Evolutionary conservation across 768 basidiomycete species (phyloP).

Genomic region (Auricularia auricula-judae): DNA sequence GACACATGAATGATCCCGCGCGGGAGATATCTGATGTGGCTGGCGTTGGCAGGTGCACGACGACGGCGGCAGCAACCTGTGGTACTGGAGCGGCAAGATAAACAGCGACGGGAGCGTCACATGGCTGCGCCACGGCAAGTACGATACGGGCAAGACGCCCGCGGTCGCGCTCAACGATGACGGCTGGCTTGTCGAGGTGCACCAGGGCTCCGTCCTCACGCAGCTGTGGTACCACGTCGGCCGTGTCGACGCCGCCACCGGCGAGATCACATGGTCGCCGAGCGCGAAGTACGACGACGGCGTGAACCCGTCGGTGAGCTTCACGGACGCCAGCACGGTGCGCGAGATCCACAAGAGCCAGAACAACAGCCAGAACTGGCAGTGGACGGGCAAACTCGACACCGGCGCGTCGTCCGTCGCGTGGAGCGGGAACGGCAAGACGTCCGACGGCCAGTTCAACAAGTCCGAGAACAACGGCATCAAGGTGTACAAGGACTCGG

Average conservation of each 20-base stretch:
- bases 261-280: neutral
- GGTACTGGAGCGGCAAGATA: constrained; percentile 1
- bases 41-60: neutral
- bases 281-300: neutral
- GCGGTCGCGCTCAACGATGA: neutral
- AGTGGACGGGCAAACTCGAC: neutral
- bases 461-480: neutral
- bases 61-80: constrained; percentile 1
- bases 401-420: neutral
- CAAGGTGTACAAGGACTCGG: neutral
- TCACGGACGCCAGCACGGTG: neutral
- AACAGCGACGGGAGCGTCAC: neutral
- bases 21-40: neutral
- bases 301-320: neutral
- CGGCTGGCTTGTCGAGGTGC: constrained; percentile 1
- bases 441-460: neutral
- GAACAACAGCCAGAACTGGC: neutral
- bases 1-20: neutral
- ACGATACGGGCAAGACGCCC: neutral
- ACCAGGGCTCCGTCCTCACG: neutral
- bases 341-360: constrained; percentile 1
- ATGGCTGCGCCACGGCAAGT: neutral
- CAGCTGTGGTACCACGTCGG: neutral
- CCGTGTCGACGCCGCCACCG: neutral
- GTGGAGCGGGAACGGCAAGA: neutral